Base-by-base conservation (phyloP, 352 stramenopile genomes). In the Globisporangium yorkense region DNA sequence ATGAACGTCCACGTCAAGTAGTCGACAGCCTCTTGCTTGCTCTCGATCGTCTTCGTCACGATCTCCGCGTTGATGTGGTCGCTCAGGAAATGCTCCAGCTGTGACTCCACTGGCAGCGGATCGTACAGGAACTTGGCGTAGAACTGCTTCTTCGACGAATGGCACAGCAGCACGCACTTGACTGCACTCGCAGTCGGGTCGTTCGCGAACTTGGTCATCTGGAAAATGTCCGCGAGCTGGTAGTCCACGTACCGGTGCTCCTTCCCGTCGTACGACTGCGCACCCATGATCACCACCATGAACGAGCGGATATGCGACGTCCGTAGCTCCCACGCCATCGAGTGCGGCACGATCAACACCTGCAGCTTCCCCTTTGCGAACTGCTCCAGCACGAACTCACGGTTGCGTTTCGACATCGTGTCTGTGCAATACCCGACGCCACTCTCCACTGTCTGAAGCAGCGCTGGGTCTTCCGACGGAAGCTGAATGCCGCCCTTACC, bases 1-100 rank as follows among this genome's bases (percentile, higher is more conserved):
- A 99, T 94, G 54, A 99, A 98, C 2, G 97, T 99, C 97, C 97
- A 99, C 43, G 97, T 99, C 27, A 99, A 77, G 70, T 99, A 99
- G 65, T 99, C 97, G 40, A 99, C 95, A 0, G 96, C 97, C 54
- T 99, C 97, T 66, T 99, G 96, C 80, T 99, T 99, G 68, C 83
- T 98, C 64, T 98, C 94, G 54, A 99, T 98, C 9, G 91, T 99
- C 71, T 98, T 97, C 0, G 94, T 98, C 27, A 99, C 97, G 68
- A 99, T 97, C 66, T 99, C 98, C 15, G 97, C 97, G 63, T 99
- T 99, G 33, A 99, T 85, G 70, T 99, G 96, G 71, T 99, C 97
- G 62, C 96, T 97, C 58, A 99, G 66, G 61, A 97, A 97, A 62
- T 98, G 92, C 70, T 99, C 96, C 7, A 99, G 74, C 68, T 99